These are phyloP conservation scores for Samsoniella hepiali DNA, from an alignment of 2,329 filamentous ascomycete genomes.

Conservation along the genomic window DNA sequence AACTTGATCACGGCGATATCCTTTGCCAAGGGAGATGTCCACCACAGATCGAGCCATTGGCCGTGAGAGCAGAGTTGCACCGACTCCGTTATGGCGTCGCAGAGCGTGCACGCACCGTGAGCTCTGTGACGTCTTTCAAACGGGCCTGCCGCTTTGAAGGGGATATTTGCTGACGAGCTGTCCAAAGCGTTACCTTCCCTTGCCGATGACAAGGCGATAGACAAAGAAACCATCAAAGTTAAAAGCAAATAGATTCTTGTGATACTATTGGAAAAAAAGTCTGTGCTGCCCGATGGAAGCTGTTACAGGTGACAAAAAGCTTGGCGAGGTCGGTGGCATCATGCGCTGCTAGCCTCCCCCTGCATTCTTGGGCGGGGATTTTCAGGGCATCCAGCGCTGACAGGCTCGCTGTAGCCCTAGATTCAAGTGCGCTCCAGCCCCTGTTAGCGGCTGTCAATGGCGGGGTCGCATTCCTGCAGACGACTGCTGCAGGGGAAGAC, in stretches of 20 bases:
- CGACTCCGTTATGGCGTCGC: slow-evolving; percentile 11
- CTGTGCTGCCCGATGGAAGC: background rate
- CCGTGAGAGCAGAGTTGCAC: background rate
- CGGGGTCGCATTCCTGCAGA: slow-evolving; percentile 3
- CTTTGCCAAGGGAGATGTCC: background rate
- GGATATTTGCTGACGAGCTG: background rate
- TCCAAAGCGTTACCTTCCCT: background rate
- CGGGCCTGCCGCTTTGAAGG: background rate
- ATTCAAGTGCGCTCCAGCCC: background rate
- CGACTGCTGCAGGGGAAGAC: no score
- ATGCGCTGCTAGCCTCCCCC: background rate
- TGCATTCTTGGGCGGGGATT: background rate
- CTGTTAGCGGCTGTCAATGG: background rate
- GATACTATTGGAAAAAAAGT: background rate
- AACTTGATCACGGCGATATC: background rate
- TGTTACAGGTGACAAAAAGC: background rate
- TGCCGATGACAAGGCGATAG: background rate
- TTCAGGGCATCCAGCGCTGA: background rate
- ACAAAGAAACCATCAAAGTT: background rate
- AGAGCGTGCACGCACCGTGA: background rate
- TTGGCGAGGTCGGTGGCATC: background rate
- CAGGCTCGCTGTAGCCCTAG: background rate
- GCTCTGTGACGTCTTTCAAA: background rate
- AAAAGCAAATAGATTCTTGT: background rate
- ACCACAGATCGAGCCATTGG: background rate